A percentile compares a stretch with the other conserved stretches of the same genome.
These are phyloP conservation scores for Pseudotsuga menziesii DNA, from an alignment of 75 land plant genomes.

Conservation along the genomic window DNA sequence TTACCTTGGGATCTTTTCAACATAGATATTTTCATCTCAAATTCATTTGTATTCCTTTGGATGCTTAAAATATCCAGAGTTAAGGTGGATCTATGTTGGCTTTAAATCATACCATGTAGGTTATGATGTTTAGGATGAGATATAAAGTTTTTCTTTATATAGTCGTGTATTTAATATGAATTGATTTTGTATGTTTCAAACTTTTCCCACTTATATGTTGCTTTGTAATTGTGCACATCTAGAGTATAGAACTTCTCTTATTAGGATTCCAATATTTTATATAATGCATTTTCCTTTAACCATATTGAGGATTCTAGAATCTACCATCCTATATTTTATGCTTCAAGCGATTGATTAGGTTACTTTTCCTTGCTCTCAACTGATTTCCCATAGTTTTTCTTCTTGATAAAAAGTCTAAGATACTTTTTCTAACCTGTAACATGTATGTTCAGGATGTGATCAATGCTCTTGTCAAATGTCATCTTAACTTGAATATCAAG, in stretches of 20 bases:
- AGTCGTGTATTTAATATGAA: background rate
- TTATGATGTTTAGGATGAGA: too few relatives aligned
- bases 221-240: background rate
- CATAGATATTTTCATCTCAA: too few relatives aligned
- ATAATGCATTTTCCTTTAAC: background rate
- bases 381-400: background rate
- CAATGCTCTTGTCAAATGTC: slow-evolving; percentile 27
- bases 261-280: background rate
- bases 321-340: background rate
- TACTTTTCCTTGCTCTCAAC: background rate
- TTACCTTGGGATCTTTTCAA: too few relatives aligned
- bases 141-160: too few relatives aligned
- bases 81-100: too few relatives aligned
- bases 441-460: slow-evolving; percentile 22
- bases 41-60: too few relatives aligned
- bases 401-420: background rate
- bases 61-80: too few relatives aligned
- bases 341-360: background rate
- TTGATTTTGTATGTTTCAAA: background rate
- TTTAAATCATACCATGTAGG: too few relatives aligned
- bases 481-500: slow-evolving; percentile 32
- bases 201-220: background rate
- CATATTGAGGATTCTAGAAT: background rate
- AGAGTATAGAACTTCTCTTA: background rate
- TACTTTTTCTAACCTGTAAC: background rate